A percentile compares a stretch with the other conserved stretches of the same genome.
These are phyloP conservation scores for Cephalotrichum gorgonifer DNA, from an alignment of 2,329 filamentous ascomycete species.

Conservation along the genomic window DNA sequence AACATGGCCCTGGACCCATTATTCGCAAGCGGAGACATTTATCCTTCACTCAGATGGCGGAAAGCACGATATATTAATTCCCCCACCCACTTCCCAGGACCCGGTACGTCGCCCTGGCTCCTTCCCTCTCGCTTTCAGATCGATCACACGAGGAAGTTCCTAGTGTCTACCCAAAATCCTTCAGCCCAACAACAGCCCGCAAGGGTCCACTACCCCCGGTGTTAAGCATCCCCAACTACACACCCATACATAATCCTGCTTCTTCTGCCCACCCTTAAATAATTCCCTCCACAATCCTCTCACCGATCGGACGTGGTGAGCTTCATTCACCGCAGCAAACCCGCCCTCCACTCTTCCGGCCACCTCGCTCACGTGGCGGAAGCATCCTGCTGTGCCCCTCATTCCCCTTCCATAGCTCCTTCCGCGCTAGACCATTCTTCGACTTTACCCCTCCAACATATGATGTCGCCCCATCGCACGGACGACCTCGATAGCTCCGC, in stretches of 20 bases:
- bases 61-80: neutral
- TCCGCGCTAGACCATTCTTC: neutral
- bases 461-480: conserved; percentile 5
- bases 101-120: neutral
- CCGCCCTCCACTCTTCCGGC: neutral
- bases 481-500: conserved; percentile 9
- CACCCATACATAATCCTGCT: too few species aligned
- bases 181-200: too few species aligned
- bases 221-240: too few species aligned
- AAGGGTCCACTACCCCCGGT: too few species aligned
- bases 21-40: neutral
- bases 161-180: too few species aligned
- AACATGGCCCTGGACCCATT: neutral
- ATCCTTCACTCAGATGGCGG: neutral
- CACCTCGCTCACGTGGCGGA: neutral
- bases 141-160: neutral
- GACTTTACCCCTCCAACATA: neutral
- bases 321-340: too few species aligned
- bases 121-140: neutral
- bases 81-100: neutral
- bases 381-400: too few species aligned
- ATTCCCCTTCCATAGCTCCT: neutral
- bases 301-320: too few species aligned
- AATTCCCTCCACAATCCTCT: too few species aligned
- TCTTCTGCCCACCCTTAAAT: too few species aligned